phyloP scores from a whole-genome alignment of 2,329 filamentous ascomycete genomes.

The Aspergillus vadensis region DNA sequence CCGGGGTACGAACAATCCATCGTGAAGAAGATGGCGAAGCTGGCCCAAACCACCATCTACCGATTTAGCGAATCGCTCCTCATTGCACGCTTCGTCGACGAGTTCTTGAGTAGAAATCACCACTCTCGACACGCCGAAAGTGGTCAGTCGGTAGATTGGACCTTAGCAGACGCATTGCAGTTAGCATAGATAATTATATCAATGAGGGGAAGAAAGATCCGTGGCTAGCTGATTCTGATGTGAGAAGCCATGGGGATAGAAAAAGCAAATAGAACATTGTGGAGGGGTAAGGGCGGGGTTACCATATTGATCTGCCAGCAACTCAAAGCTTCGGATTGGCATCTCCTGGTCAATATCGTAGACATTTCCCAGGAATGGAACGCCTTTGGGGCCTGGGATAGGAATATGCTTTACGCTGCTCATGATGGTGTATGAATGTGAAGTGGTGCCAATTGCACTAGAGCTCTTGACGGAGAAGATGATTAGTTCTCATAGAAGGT shows the following conservation, averaged over 20 bases:
- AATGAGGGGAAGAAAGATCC: neutral
- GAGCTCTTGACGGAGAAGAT: no score
- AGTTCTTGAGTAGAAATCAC: slow-evolving; percentile 57
- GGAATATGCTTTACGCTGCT: slow-evolving; percentile 23
- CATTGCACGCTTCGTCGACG: slow-evolving; percentile 65
- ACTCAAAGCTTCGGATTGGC: slow-evolving; percentile 57
- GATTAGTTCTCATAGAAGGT: neutral
- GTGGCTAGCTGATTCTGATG: neutral
- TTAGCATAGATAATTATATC: neutral
- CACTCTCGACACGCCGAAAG: slow-evolving; percentile 51
- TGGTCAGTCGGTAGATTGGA: slow-evolving; percentile 59
- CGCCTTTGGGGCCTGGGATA: slow-evolving; percentile 66
- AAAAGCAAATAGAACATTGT: neutral
- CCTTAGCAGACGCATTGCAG: slow-evolving; percentile 39
- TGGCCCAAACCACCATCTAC: slow-evolving; percentile 54
- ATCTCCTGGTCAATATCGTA: slow-evolving; percentile 63
- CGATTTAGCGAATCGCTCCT: slow-evolving; percentile 64
- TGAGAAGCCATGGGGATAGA: no score
- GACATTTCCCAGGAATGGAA: slow-evolving; percentile 68
- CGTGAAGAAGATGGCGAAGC: slow-evolving; percentile 62
- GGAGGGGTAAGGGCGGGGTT: slow-evolving; percentile 19
- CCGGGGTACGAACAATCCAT: slow-evolving; percentile 62
- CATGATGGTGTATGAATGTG: slow-evolving; percentile 15
- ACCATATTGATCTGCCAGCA: slow-evolving; percentile 68
- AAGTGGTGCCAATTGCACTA: no score